Conservation (phyloP, 177 flowering plant genomes). For the Vitis hybrid region DNA sequence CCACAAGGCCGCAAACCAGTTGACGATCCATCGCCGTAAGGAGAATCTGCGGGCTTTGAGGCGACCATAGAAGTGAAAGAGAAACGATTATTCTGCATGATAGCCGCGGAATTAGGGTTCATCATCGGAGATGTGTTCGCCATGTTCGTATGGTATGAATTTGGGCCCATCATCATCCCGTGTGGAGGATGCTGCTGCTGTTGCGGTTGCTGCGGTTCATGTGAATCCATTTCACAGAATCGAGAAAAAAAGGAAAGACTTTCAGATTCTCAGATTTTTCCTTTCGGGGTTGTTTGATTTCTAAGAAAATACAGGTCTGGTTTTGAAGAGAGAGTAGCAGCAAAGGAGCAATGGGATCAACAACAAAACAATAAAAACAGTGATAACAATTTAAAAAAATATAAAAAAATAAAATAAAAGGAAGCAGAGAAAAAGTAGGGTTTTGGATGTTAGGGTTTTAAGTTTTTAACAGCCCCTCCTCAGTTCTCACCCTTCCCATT, state of each 20-base stretch:
- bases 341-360: neutral
- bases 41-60: slow-evolving; percentile 33
- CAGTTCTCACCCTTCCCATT: no score
- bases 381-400: neutral
- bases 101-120: slow-evolving; percentile 8
- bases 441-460: slow-evolving; percentile 10
- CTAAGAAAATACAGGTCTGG: neutral
- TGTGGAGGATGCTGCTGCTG: slow-evolving; percentile 16
- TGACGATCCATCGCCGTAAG: slow-evolving; percentile 18
- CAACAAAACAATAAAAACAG: neutral
- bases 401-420: neutral
- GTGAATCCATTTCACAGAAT: slow-evolving; percentile 27
- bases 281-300: slow-evolving; percentile 1
- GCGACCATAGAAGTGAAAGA: slow-evolving; percentile 28
- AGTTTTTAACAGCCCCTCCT: neutral
- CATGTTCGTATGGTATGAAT: slow-evolving; percentile 6
- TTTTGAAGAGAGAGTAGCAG: neutral
- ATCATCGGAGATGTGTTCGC: slow-evolving; percentile 12
- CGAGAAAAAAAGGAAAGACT: neutral
- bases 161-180: slow-evolving; percentile 20
- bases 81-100: slow-evolving; percentile 14
- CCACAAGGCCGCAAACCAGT: slow-evolving; percentile 15
- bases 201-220: slow-evolving; percentile 22
- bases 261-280: neutral
- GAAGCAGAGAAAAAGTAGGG: neutral